Evolutionary conservation across 2,329 filamentous ascomycete species (phyloP), one percentile per base, ranked within the genome.

Genomic region (Verticillium zaregamsianum): DNA sequence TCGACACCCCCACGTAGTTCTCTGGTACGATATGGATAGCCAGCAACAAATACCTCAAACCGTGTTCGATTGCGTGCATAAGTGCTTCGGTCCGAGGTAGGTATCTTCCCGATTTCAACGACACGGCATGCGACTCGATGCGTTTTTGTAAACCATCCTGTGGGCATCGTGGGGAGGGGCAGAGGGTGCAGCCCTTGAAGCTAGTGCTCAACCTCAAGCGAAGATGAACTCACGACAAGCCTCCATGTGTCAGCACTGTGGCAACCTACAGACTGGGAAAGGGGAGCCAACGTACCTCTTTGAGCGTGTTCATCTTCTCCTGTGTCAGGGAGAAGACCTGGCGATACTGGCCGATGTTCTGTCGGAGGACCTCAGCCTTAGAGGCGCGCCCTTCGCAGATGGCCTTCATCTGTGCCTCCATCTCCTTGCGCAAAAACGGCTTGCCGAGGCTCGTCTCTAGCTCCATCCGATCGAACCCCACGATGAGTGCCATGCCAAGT

Each of bases 321-420:
- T 88, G 86, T 1, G 92, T 93, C 70, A 93, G 90, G 68, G 90
- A 81, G 76, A 94, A 99, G 15, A 97, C 92, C 59, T 88, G 87
- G 58, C 89, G 87, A 74, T 98, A 99, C 79, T 95, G 92, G 64
- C 89, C 85, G 61, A 99, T 80, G 72, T 90, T 97, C 74, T 96
- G 89, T 60, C 88, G 83, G 52, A 99, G 84, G 56, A 99, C 91
- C 23, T 86, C 84, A 60, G 85, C 83, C 70, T 87, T 89, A 37
- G 89, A 91, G 66, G 87, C 90, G 59, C 86, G 87, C 31, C 95
- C 95, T 63, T 94, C 93, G 76, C 95, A 98, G 62, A 99, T 97
- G 62, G 91, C 92, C 73, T 93, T 95, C 94, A 99, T 97, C 73
- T 93, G 92, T 64, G 92, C 79, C 76, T 99, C 95, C 92, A 97